These are phyloP conservation scores for Ettlia oleoabundans DNA, from an alignment of 139 green algal species.

Conservation along the genomic window DNA sequence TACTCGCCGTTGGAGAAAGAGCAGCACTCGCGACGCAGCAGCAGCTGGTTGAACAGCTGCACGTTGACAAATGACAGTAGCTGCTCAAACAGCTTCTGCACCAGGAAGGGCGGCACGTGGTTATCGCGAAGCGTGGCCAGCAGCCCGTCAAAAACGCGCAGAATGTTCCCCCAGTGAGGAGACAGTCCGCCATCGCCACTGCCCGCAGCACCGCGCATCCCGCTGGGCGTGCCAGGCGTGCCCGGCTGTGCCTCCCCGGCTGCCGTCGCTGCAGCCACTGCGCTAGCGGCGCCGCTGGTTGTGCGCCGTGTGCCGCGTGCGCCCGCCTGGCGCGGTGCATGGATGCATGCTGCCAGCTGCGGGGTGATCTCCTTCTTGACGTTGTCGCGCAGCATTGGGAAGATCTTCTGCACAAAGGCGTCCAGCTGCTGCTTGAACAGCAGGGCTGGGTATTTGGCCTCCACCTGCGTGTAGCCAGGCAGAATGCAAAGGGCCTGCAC, in stretches of 20 bases:
- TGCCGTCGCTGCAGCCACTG: slow-evolving; percentile 11
- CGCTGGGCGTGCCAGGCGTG: slow-evolving; percentile 9
- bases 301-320: slow-evolving; percentile 25
- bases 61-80: slow-evolving; percentile 98
- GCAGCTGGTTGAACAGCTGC: slow-evolving; percentile 99
- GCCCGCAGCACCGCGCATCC: neutral
- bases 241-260: slow-evolving; percentile 5
- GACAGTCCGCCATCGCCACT: slow-evolving; percentile 40
- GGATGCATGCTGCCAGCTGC: slow-evolving; percentile 85
- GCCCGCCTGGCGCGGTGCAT: slow-evolving; percentile 66
- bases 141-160: slow-evolving; percentile 84
- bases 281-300: slow-evolving; percentile 8
- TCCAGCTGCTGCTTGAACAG: slow-evolving; percentile 99
- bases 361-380: slow-evolving; percentile 96
- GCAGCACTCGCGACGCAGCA: slow-evolving; percentile 99
- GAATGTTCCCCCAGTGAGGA: slow-evolving; percentile 89
- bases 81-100: slow-evolving; percentile 81
- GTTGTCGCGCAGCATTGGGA: slow-evolving; percentile 98
- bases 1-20: slow-evolving; percentile 99
- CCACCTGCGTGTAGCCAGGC: slow-evolving; percentile 68
- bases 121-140: slow-evolving; percentile 83
- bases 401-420: slow-evolving; percentile 98
- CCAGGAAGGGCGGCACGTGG: slow-evolving; percentile 90
- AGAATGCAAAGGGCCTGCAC: neutral
- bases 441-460: slow-evolving; percentile 99